Conservation (phyloP, 2,329 filamentous ascomycete species). For the Canariomyces notabilis region DNA sequence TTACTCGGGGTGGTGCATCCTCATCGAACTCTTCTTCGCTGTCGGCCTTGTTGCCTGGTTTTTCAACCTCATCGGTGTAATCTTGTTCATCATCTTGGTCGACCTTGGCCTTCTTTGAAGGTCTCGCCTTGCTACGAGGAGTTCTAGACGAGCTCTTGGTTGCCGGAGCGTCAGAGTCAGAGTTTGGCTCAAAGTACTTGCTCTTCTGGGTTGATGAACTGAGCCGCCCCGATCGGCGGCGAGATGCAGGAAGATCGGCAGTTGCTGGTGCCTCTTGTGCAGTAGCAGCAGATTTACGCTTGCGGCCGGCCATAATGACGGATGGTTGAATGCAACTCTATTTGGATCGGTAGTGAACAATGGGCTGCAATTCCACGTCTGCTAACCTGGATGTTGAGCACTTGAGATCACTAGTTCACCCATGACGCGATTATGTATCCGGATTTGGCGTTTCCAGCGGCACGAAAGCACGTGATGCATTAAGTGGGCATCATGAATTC, state of each 20-base stretch:
- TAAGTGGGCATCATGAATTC: no score
- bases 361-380: not conserved
- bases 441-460: not conserved
- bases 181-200: constrained; percentile 44
- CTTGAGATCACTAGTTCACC: not conserved
- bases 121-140: constrained; percentile 6
- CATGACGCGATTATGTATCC: not conserved
- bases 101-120: constrained; percentile 12
- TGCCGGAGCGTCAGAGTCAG: constrained; percentile 4
- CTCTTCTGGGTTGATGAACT: constrained; percentile 43
- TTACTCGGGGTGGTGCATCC: constrained; percentile 33
- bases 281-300: constrained; percentile 29
- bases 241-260: constrained; percentile 26
- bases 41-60: constrained; percentile 19
- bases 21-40: constrained; percentile 28
- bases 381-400: no score
- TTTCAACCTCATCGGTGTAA: constrained; percentile 17
- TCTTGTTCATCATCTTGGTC: constrained; percentile 14
- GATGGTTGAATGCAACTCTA: not conserved
- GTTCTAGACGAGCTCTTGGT: not conserved
- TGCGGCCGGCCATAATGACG: constrained; percentile 36
- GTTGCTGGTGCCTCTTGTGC: constrained; percentile 24
- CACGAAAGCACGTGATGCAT: constrained; percentile 8
- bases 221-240: constrained; percentile 45
- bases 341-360: not conserved